Evolutionary conservation across 1,284 basidiomycete genomes (phyloP), one percentile per base, ranked within the genome.

Genomic region (Amylostereum chailletii): DNA sequence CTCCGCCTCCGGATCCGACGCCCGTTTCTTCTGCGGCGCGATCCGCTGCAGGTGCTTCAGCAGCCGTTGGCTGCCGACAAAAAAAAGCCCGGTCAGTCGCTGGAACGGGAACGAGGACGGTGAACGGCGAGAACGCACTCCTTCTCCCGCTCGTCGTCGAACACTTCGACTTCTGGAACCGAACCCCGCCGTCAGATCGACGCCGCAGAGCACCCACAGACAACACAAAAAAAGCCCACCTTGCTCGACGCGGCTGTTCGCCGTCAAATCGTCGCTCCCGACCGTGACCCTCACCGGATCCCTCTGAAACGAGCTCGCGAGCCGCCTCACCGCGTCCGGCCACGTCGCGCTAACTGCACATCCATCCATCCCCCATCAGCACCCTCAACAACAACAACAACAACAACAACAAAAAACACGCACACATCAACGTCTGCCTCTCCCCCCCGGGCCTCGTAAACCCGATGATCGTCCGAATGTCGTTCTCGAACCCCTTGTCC

Each of bases 401-500:
- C n/a, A 8, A 51, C 27, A n/a, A 5, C 26, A 37, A 36, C 29
- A 2, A 33, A 48, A 27, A 38, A 8, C 6, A 76, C 86, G 60
- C 63, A 91, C 90, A 94, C 92, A 95, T 94, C 72, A 94, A 81
- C 3, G 91, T 95, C 68, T 95, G 91, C 36, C 91, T 75, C 49
- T 81, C 75, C 9, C 68, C 65, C 8, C 74, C 71, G 56, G 79
- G 79, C 57, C 86, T 86, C 32, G 86, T 85, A 59, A 81, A 75
- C 5, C 81, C 84, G 54, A 99, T 94, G 61, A 99, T 99, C 51
- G 79, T 79, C 45, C 93, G 77, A 56, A 99, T 98, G 65, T 99
- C 96, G 60, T 97, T 96, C 71, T 99, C 96, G 66, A 99, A 99
- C 0, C 96, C 96, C 61, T 90, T 94, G 66, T 99, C 96, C 45